A percentile compares a stretch with the other conserved stretches of the same genome.
Conservation (phyloP, 768 basidiomycete genomes). For the Phallus indusiatus region DNA sequence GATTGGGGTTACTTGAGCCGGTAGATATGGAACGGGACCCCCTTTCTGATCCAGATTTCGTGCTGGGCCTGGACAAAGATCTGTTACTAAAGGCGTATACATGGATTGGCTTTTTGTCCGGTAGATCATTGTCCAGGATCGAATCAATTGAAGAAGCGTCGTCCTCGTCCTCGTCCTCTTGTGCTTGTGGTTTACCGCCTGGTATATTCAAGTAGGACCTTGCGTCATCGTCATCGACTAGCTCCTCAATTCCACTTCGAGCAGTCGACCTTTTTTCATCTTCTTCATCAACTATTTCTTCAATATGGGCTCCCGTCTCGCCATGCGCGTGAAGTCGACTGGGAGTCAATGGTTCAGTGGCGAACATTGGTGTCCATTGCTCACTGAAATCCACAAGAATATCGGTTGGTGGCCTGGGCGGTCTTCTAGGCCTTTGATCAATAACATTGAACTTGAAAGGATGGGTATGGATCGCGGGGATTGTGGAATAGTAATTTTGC, state of each 20-base stretch:
- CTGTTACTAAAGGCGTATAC: conserved; percentile 32
- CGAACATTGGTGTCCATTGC: background rate
- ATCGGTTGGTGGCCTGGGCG: background rate
- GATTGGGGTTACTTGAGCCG: background rate
- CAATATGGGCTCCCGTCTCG: conserved; percentile 61
- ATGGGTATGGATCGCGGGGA: conserved; percentile 19
- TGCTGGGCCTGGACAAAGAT: background rate
- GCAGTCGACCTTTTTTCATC: background rate
- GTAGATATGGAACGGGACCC: background rate
- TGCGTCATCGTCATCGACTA: background rate
- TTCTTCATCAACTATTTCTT: conserved; percentile 45
- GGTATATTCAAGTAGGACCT: too few relatives aligned
- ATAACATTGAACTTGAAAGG: conserved; percentile 53
- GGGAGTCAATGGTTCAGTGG: background rate
- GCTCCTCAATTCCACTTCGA: background rate
- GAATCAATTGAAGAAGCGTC: conserved; percentile 34
- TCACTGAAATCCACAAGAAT: background rate
- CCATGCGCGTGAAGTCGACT: conserved; percentile 26
- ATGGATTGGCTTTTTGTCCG: conserved; percentile 53
- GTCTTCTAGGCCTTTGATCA: conserved; percentile 34
- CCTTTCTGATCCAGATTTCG: background rate
- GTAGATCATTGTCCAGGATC: conserved; percentile 30
- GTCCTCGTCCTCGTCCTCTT: conserved; percentile 15
- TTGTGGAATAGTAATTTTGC: conserved; percentile 52
- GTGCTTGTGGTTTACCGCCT: too few relatives aligned